Conservation (phyloP, 2,329 filamentous ascomycete genomes). For the Tolypocladium amazonense region DNA sequence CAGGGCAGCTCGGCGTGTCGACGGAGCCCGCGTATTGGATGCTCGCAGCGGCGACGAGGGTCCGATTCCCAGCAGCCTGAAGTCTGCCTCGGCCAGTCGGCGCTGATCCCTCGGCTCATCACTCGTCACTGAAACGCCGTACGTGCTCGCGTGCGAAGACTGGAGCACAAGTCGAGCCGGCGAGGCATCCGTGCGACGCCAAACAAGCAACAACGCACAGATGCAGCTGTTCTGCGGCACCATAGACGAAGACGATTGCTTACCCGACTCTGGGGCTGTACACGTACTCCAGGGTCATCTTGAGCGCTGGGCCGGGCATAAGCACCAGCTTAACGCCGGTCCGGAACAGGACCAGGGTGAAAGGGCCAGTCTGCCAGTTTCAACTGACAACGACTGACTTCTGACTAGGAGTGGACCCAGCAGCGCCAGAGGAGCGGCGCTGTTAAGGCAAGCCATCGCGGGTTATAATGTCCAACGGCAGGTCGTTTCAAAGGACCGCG, state of each 20-base stretch:
- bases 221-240: not conserved
- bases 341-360: not conserved
- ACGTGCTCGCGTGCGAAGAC: not conserved
- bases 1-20: not conserved
- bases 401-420: not conserved
- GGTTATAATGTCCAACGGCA: too few relatives aligned
- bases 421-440: not conserved
- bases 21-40: not conserved
- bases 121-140: not conserved
- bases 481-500: not conserved
- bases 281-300: not conserved
- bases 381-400: not conserved
- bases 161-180: not conserved
- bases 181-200: not conserved
- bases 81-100: not conserved
- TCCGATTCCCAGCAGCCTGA: not conserved
- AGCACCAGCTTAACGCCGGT: not conserved
- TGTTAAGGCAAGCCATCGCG: not conserved
- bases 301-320: not conserved
- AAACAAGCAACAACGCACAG: not conserved
- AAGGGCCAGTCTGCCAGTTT: not conserved
- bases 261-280: not conserved
- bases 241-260: not conserved
- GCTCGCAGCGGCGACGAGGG: not conserved
- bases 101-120: not conserved